These are phyloP conservation scores for Acacia crassicarpa DNA, from an alignment of 306 rosid species.

Conservation along the genomic window DNA sequence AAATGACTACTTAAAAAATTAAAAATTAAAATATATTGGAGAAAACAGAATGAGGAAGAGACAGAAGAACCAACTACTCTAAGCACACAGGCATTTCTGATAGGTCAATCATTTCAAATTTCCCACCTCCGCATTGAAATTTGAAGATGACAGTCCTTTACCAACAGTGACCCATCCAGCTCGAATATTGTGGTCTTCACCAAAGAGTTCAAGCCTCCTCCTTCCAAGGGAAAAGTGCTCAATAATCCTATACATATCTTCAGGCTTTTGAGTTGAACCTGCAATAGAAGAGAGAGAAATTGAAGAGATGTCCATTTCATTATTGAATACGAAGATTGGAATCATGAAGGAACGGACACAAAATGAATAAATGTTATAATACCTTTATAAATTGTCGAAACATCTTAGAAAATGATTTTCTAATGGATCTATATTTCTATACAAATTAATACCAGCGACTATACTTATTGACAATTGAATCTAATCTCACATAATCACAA, in stretches of 20 bases:
- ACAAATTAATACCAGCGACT: background rate
- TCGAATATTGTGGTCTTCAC: constrained; percentile 97
- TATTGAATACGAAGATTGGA: background rate
- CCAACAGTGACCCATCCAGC: constrained; percentile 95
- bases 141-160: constrained; percentile 78
- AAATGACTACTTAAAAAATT: constrained; percentile 4
- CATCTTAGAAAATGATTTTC: background rate
- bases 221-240: constrained; percentile 99
- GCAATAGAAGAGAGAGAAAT: constrained; percentile 31
- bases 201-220: constrained; percentile 68
- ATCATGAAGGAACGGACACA: background rate
- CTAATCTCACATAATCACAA: background rate
- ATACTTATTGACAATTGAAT: background rate
- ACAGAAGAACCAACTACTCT: background rate
- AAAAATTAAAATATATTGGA: background rate
- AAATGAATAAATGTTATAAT: background rate
- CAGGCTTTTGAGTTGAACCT: constrained; percentile 99
- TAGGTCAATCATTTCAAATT: background rate
- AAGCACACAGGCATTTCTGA: background rate
- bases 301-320: constrained; percentile 21
- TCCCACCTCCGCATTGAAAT: constrained; percentile 80
- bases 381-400: background rate
- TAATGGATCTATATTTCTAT: background rate
- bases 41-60: background rate
- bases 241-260: constrained; percentile 95